phyloP scores from a whole-genome alignment of 2,329 filamentous ascomycete genomes.

The Sarocladium oryzae region DNA sequence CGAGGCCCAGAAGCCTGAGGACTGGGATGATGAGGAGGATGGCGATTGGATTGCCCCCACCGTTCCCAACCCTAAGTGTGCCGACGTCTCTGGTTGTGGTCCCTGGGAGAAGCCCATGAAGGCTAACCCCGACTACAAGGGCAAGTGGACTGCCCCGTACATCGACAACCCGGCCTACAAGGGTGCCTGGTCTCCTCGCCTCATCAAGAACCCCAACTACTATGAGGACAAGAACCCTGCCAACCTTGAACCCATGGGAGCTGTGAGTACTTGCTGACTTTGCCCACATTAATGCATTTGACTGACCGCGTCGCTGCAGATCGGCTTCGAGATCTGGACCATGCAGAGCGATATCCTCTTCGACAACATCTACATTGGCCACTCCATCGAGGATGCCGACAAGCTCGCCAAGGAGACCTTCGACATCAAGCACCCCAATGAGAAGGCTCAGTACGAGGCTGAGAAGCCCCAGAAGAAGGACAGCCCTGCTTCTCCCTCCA shows the following conservation, averaged over 20 bases:
- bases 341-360: constrained; percentile 99
- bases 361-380: constrained; percentile 99
- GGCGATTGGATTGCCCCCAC: constrained; percentile 92
- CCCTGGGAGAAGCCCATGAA: constrained; percentile 87
- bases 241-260: constrained; percentile 97
- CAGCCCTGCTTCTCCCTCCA: constrained; percentile 62
- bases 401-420: constrained; percentile 87
- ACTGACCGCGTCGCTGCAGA: constrained; percentile 42
- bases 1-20: constrained; percentile 93
- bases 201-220: constrained; percentile 95
- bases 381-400: constrained; percentile 88
- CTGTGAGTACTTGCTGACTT: constrained; percentile 55
- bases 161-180: constrained; percentile 99
- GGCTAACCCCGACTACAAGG: constrained; percentile 96
- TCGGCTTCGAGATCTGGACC: constrained; percentile 99
- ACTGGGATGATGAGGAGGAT: constrained; percentile 99
- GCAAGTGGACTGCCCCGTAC: constrained; percentile 89
- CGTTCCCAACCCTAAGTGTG: constrained; percentile 92
- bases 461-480: constrained; percentile 67
- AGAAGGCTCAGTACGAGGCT: constrained; percentile 73
- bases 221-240: constrained; percentile 95
- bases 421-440: constrained; percentile 76
- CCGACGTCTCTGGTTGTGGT: constrained; percentile 87
- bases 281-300: neutral
- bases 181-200: constrained; percentile 86